Evolutionary conservation across 2,329 filamentous ascomycete species (phyloP), one percentile per base, ranked within the genome.

Genomic region (Colletotrichum horii): DNA sequence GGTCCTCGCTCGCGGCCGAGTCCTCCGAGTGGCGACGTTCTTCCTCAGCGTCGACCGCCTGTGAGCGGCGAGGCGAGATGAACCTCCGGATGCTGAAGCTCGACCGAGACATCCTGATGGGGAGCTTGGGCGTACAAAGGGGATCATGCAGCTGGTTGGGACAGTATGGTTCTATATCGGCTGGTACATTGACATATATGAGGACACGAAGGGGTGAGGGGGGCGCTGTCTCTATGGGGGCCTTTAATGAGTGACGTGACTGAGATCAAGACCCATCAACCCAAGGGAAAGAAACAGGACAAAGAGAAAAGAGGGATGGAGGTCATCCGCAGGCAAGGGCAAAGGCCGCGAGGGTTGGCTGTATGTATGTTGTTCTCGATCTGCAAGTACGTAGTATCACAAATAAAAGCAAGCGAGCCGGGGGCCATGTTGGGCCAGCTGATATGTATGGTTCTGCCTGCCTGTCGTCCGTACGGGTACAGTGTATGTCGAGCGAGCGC

Each of bases 41-140:
- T 9, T 64, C 60, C 14, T 64, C 60, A 16, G 36, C 60, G 19
- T 69, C 73, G 32, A 73, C 48, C 16, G 72, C 67, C 24, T 70
- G 79, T 62, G 76, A 78, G 70, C 80, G 78, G 69, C 83, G 79
- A 67, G 84, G 82, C 38, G 83, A 82, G 76, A 88, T 84, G 32
- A 88, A 81, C 80, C 83, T 84, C 76, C 87, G 85, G 78, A 88
- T 87, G 79, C 80, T 87, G 80, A 87, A 85, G 77, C 81, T 81
- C 62, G 85, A 82, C 77, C 83, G 84, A 71, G 86, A 86, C 82
- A 84, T 79, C 81, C 87, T 88, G 74, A 71, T 85, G 81, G 76
- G 67, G n/a, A 32, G 3, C 6, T 30, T 56, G 62, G 74, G 52
- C 48, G 70, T 34, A 71, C 67, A 55, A 60, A 30, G 58, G 55